Evolutionary conservation across 1,284 basidiomycete species (phyloP), one percentile per base, ranked within the genome.

Genomic region (Waitea zeae): DNA sequence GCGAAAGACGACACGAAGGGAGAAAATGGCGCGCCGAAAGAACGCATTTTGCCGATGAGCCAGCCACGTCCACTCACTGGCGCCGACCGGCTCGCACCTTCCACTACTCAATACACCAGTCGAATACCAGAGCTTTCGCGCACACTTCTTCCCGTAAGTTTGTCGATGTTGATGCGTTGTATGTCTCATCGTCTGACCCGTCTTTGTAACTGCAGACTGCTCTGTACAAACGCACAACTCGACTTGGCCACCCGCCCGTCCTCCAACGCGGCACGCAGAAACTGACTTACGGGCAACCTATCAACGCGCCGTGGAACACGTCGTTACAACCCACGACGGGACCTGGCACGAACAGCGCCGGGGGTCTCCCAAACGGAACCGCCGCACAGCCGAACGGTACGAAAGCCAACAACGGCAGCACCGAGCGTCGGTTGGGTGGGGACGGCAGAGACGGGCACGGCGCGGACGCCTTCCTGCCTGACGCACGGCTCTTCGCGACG

Each of bases 401-500:
- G n/a, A n/a, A n/a, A n/a, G n/a, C n/a, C n/a, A n/a, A n/a, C n/a
- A n/a, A n/a, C n/a, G n/a, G n/a, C n/a, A n/a, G n/a, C n/a, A n/a
- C n/a, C n/a, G n/a, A n/a, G n/a, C n/a, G n/a, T n/a, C 9, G n/a
- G 24, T 26, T n/a, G 24, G 35, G 41, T 37, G 37, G 41, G 31
- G 43, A 48, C 38, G 46, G 39, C 36, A 50, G 48, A 42, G 48
- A 55, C 38, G 59, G 51, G 39, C 53, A 53, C 28, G 47, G 39
- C 38, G 47, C 38, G 43, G 57, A 42, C 43, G 49, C n/a, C n/a
- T n/a, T n/a, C 31, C 54, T 81, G 17, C 70, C 74, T 0, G 78
- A 82, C 41, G 80, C 80, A 11, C 57, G 66, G 33, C 49, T 80
- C 39, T 79, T 61, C 45, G 71, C 76, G 31, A 82, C 79, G 14